phyloP scores from a whole-genome alignment of 2,329 filamentous ascomycete genomes.

The Aphanoascus verrucosus region DNA sequence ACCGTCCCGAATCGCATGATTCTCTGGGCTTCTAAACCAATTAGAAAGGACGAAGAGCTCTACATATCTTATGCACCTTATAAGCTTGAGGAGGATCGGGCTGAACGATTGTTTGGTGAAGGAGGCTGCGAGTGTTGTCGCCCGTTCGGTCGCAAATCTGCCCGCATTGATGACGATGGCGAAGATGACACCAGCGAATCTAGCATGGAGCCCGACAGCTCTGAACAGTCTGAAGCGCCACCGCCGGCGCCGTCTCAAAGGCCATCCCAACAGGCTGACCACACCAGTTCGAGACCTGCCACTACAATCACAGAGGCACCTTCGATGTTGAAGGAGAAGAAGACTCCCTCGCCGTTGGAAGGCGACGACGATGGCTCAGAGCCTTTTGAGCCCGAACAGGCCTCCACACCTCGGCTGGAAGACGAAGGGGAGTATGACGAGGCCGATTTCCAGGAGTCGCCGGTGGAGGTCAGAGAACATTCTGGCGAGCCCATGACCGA shows the following conservation, averaged over 20 bases:
- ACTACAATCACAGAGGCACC: no score
- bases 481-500: background rate
- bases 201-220: background rate
- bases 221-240: background rate
- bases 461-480: background rate
- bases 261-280: no score
- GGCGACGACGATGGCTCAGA: background rate
- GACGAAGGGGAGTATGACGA: slow-evolving; percentile 11
- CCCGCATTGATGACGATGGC: slow-evolving; percentile 2
- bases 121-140: background rate
- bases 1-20: slow-evolving; percentile 24
- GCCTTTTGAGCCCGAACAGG: background rate
- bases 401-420: slow-evolving; percentile 1
- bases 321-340: no score
- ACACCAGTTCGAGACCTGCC: no score
- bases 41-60: slow-evolving; percentile 23
- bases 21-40: slow-evolving; percentile 21
- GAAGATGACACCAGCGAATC: background rate
- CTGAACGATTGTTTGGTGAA: slow-evolving; percentile 10
- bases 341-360: background rate
- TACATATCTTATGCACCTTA: slow-evolving; percentile 9
- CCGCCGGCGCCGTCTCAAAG: no score
- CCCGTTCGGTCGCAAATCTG: background rate
- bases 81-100: slow-evolving; percentile 5
- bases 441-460: background rate